Evolutionary conservation across 2,329 filamentous ascomycete species (phyloP), one percentile per base, ranked within the genome.

Genomic region (Claviceps arundinis): DNA sequence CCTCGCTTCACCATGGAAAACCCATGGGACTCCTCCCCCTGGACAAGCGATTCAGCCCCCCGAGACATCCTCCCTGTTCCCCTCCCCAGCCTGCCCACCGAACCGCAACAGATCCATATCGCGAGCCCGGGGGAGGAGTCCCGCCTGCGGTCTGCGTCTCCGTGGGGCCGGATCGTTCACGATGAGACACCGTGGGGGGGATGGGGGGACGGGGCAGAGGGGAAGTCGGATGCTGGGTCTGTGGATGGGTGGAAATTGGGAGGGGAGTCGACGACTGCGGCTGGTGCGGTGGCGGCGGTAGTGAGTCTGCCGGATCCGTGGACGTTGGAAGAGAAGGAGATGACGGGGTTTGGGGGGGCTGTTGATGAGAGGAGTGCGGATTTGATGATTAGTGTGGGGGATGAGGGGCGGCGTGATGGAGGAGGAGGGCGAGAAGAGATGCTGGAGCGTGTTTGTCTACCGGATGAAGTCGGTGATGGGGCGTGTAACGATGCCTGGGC

Each of bases 11-110:
- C 62, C 57, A 81, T 81, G 78, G 78, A 81, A 64, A 76, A 81
- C 76, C 77, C 78, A 60, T 81, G 78, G 78, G 75, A 74, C 65
- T 80, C 42, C 11, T 44, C 77, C 59, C 78, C 78, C 66, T 81
- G 78, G 78, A 71, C 73, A 54, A 70, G 69, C 54, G 62, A 65
- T 49, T 55, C 60, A 53, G 58, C 64, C n/a, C 5, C 19, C 17
- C n/a, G 11, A 19, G 5, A 68, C 9, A 11, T 34, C 30, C 30
- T 34, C 9, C 9, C 30, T 1, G 30, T 34, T 9, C 30, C 30
- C 30, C 30, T 34, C 61, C 64, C 59, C 64, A 14, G 68, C 62
- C 64, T 67, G 26, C 63, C 65, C 5, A 54, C 62, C 52, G 63
- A 64, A 54, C 67, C 65, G 42, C 60, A 63, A 37, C 60, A 52